phyloP scores from a whole-genome alignment of 192 early-diverging fungal species.

The Dissophora ornata region DNA sequence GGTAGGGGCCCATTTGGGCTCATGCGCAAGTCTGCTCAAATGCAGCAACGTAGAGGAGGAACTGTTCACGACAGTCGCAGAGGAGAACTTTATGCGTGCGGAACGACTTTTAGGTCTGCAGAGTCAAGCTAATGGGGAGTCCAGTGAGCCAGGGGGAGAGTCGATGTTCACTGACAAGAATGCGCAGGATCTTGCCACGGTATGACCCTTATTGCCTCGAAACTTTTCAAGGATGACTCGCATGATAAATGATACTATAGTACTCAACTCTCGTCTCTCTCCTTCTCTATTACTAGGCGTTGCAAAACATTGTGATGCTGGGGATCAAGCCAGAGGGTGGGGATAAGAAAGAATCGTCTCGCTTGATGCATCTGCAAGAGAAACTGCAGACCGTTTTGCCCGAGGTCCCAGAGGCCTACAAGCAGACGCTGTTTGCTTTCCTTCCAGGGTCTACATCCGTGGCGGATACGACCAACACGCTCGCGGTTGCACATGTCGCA shows the following conservation, averaged over 20 bases:
- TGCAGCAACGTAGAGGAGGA: background rate
- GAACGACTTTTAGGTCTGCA: background rate
- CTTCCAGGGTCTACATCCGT: background rate
- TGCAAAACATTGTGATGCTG: constrained; percentile 23
- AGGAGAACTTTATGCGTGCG: background rate
- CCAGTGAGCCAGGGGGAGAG: background rate
- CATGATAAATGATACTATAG: background rate
- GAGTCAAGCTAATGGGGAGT: background rate
- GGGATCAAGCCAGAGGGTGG: background rate
- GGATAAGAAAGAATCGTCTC: background rate
- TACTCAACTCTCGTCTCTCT: background rate
- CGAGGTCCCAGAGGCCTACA: background rate
- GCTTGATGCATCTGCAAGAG: constrained; percentile 11
- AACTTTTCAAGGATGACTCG: no score
- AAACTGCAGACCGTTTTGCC: background rate
- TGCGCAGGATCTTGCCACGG: constrained; percentile 7
- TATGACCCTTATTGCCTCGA: background rate
- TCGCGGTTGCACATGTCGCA: no score
- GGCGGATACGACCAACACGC: no score
- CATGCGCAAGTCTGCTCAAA: constrained; percentile 12
- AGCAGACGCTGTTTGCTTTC: background rate
- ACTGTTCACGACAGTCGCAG: background rate
- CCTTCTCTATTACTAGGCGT: constrained; percentile 2
- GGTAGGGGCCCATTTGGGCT: constrained; percentile 1
- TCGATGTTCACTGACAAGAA: background rate